phyloP scores from a whole-genome alignment of 2,329 filamentous ascomycete species.

The Ceratocystis variospora region DNA sequence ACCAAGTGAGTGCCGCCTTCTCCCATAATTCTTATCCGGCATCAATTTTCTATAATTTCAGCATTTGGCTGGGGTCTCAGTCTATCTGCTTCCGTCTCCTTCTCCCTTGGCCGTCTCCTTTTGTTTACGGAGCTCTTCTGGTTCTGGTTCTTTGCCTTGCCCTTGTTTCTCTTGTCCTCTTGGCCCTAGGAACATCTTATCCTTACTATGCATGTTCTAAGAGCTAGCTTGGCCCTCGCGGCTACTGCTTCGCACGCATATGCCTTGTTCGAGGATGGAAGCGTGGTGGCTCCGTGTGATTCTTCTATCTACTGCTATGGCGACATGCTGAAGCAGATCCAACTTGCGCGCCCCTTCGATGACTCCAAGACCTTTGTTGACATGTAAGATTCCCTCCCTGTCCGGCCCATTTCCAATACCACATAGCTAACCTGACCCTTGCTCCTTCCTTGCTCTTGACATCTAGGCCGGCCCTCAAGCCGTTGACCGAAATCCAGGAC shows the following conservation, averaged over 20 bases:
- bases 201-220: neutral
- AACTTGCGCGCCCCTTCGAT: constrained; percentile 48
- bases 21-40: neutral
- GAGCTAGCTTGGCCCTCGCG: neutral
- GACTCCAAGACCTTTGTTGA: constrained; percentile 63
- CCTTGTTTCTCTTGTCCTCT: neutral
- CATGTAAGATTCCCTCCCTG: constrained; percentile 34
- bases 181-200: neutral
- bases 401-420: neutral
- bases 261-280: constrained; percentile 46
- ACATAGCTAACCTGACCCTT: constrained; percentile 18
- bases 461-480: constrained; percentile 42
- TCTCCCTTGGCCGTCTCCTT: neutral
- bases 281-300: constrained; percentile 49
- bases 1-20: neutral
- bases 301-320: constrained; percentile 55
- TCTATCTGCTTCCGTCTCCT: neutral
- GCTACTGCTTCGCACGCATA: constrained; percentile 9
- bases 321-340: constrained; percentile 46
- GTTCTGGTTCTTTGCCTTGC: neutral
- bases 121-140: neutral
- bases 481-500: constrained; percentile 45
- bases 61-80: neutral
- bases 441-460: neutral
- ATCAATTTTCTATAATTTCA: neutral